Evolutionary conservation across 2,329 filamentous ascomycete genomes (phyloP).

Genomic region (Parastagonospora nodorum): DNA sequence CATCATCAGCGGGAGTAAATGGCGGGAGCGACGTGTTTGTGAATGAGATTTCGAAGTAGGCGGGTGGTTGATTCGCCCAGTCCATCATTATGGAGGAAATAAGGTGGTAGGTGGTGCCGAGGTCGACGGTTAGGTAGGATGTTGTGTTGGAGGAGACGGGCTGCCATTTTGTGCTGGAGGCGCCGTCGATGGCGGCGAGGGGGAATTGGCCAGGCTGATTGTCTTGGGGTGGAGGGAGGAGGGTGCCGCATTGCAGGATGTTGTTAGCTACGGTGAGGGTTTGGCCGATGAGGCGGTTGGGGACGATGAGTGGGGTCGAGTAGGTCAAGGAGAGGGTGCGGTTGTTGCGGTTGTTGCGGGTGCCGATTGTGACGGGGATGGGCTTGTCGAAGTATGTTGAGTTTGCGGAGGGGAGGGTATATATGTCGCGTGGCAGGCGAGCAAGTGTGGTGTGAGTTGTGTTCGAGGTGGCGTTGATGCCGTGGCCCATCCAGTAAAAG

Average conservation of each 20-base stretch:
- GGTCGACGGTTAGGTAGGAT: slow-evolving; percentile 62
- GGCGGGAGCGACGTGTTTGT: slow-evolving; percentile 53
- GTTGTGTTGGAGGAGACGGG: slow-evolving; percentile 57
- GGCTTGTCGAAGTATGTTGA: slow-evolving; percentile 56
- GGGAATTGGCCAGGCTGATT: slow-evolving; percentile 70
- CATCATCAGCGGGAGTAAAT: slow-evolving; percentile 17
- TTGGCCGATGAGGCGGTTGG: slow-evolving; percentile 63
- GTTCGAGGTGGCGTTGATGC: slow-evolving; percentile 65
- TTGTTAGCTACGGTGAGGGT: slow-evolving; percentile 63
- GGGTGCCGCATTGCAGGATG: slow-evolving; percentile 66
- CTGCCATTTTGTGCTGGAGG: slow-evolving; percentile 70
- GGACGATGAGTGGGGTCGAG: slow-evolving; percentile 58
- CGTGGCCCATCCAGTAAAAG: slow-evolving; percentile 70
- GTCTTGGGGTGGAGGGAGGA: slow-evolving; percentile 49
- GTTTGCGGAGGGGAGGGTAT: slow-evolving; percentile 59
- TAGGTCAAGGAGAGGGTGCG: slow-evolving; percentile 52
- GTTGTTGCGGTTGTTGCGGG: slow-evolving; percentile 33
- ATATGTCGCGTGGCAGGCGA: slow-evolving; percentile 50
- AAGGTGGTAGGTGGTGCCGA: slow-evolving; percentile 48
- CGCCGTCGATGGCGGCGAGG: slow-evolving; percentile 68
- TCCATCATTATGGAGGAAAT: slow-evolving; percentile 62
- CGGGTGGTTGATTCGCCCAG: slow-evolving; percentile 63
- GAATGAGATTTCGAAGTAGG: slow-evolving; percentile 60
- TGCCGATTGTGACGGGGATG: slow-evolving; percentile 65
- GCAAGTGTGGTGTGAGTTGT: slow-evolving; percentile 67